Conservation (phyloP, 2,329 filamentous ascomycete genomes). For the Cadophora gregata region DNA sequence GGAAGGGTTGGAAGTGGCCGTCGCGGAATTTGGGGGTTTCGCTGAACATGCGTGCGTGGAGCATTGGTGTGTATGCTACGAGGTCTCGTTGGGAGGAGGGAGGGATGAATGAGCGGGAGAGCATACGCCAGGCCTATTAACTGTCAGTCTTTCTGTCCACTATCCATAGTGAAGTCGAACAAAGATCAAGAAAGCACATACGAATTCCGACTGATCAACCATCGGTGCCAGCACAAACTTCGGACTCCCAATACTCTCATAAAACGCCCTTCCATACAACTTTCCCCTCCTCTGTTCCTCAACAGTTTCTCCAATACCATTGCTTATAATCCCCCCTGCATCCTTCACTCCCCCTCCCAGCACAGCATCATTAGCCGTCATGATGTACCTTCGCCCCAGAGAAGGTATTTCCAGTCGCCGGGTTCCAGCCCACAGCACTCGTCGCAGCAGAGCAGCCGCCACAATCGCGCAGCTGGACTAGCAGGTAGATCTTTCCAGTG, state of each 20-base stretch:
- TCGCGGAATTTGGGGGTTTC: conserved; percentile 79
- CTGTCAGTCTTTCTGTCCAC: conserved; percentile 25
- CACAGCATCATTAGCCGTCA: conserved; percentile 28
- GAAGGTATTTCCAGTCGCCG: conserved; percentile 28
- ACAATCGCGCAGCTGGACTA: conserved; percentile 26
- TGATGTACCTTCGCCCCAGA: conserved; percentile 31
- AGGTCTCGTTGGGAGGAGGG: conserved; percentile 67
- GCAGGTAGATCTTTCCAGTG: neutral
- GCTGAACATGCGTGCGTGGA: conserved; percentile 87
- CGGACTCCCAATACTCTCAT: conserved; percentile 91
- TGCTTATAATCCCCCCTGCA: neutral
- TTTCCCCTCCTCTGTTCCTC: conserved; percentile 52
- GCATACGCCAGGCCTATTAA: conserved; percentile 88
- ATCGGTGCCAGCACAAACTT: conserved; percentile 93
- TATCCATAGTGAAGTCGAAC: too few relatives aligned
- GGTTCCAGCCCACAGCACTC: conserved; percentile 43
- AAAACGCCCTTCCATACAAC: conserved; percentile 86
- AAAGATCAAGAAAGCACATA: conserved; percentile 53
- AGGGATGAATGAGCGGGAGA: conserved; percentile 90
- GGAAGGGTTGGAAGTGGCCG: conserved; percentile 74
- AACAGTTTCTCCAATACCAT: neutral
- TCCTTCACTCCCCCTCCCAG: conserved; percentile 25
- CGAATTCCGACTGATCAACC: conserved; percentile 98
- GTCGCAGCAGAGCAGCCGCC: conserved; percentile 36
- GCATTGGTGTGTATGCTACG: conserved; percentile 94